Conservation (phyloP, 2,329 filamentous ascomycete genomes). For the Anthostomella pinea region DNA sequence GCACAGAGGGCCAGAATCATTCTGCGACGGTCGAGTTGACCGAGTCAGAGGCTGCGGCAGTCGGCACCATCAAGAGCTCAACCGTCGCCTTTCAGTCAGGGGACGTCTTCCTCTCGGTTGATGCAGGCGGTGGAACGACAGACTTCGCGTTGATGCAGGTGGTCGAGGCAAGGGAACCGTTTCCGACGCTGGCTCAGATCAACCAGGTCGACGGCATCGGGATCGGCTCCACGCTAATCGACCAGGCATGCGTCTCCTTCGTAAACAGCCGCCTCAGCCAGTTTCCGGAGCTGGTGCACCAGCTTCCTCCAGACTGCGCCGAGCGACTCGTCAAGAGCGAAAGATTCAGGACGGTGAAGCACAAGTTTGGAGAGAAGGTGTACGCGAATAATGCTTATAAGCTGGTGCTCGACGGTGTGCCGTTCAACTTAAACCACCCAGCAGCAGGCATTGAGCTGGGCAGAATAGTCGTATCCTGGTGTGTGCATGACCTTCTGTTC, state of each 20-base stretch:
- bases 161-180: constrained; percentile 27
- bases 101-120: constrained; percentile 42
- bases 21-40: constrained; percentile 43
- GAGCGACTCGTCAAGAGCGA: constrained; percentile 37
- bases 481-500: too few relatives aligned
- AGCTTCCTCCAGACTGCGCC: constrained; percentile 37
- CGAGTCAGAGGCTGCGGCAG: constrained; percentile 47
- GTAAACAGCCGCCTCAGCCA: constrained; percentile 36
- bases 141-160: constrained; percentile 44
- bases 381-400: constrained; percentile 40
- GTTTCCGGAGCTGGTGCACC: constrained; percentile 33
- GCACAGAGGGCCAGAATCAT: constrained; percentile 37
- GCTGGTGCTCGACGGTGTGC: constrained; percentile 42
- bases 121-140: constrained; percentile 46
- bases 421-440: constrained; percentile 37
- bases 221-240: constrained; percentile 45
- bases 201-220: constrained; percentile 43
- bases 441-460: constrained; percentile 39
- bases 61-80: constrained; percentile 44
- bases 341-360: constrained; percentile 36
- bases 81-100: constrained; percentile 36
- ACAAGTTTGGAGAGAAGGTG: constrained; percentile 43
- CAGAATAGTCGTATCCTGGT: constrained; percentile 39
- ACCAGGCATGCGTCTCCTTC: constrained; percentile 39
- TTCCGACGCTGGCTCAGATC: constrained; percentile 28